Percentiles rank a stretch among this genome's conserved stretches.
Conservation (phyloP, 2,329 filamentous ascomycete species). For the Fusarium sp. region DNA sequence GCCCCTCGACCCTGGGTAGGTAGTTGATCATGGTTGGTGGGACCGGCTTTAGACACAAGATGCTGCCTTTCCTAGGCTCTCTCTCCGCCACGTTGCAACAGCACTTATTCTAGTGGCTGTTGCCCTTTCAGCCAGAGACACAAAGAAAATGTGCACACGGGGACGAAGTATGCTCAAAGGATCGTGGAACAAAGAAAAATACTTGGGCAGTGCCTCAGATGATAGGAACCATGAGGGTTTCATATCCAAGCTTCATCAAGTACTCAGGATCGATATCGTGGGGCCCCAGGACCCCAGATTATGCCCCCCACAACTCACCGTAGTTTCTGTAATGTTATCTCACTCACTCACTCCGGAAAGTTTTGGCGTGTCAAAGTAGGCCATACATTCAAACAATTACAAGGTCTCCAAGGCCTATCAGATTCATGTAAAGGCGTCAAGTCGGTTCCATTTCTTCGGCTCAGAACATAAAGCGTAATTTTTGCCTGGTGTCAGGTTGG, state of each 20-base stretch:
- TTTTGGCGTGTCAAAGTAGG: background rate
- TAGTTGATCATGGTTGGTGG: constrained; percentile 25
- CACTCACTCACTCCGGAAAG: background rate
- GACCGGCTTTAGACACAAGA: constrained; percentile 22
- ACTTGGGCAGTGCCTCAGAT: background rate
- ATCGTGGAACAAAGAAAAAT: background rate
- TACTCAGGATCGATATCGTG: constrained; percentile 30
- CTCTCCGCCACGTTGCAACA: constrained; percentile 43
- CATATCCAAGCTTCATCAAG: background rate
- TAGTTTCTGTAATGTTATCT: constrained; percentile 18
- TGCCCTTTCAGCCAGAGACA: background rate
- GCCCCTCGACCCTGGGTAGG: background rate
- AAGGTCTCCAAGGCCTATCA: background rate
- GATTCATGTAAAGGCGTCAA: background rate
- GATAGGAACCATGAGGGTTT: background rate
- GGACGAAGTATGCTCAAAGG: background rate
- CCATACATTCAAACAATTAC: background rate
- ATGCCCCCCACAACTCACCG: constrained; percentile 36
- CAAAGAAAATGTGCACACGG: constrained; percentile 14
- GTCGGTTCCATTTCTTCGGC: background rate
- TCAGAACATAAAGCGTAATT: background rate
- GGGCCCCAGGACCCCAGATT: constrained; percentile 39
- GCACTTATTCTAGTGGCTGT: constrained; percentile 40
- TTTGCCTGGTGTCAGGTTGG: background rate
- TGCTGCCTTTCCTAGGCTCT: constrained; percentile 39